phyloP scores from a whole-genome alignment of 805 yeast genomes.

The Kuraishia piskuri region DNA sequence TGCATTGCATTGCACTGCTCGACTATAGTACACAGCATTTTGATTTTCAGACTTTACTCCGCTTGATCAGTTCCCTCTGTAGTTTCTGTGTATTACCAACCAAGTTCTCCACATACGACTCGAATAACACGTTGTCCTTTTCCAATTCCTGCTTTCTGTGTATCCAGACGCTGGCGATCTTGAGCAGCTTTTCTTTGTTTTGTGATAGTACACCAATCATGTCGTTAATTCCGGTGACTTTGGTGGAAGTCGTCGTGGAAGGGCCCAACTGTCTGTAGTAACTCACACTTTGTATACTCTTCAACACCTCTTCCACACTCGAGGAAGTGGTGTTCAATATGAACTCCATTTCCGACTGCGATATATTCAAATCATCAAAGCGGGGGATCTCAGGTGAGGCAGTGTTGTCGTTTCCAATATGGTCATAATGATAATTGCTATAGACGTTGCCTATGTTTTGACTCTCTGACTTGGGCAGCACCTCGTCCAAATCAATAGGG shows the following conservation, averaged over 20 bases:
- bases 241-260: constrained; percentile 17
- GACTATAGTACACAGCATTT: background rate
- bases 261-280: constrained; percentile 10
- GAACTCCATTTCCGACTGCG: constrained; percentile 17
- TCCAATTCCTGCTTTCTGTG: constrained; percentile 37
- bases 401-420: background rate
- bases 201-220: background rate
- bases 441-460: constrained; percentile 6
- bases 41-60: background rate
- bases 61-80: constrained; percentile 28
- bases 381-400: background rate
- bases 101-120: constrained; percentile 80
- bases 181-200: constrained; percentile 24
- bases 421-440: constrained; percentile 3
- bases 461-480: constrained; percentile 19
- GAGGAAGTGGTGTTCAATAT: constrained; percentile 15
- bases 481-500: constrained; percentile 63
- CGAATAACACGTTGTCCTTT: constrained; percentile 69
- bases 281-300: constrained; percentile 16
- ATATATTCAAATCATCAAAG: background rate
- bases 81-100: constrained; percentile 85
- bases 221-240: constrained; percentile 5
- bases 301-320: constrained; percentile 12
- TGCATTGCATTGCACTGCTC: too few relatives aligned
- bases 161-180: constrained; percentile 35